These are phyloP conservation scores for Raddia guianensis DNA, from an alignment of 176 grass and related monocot genomes.

Conservation along the genomic window DNA sequence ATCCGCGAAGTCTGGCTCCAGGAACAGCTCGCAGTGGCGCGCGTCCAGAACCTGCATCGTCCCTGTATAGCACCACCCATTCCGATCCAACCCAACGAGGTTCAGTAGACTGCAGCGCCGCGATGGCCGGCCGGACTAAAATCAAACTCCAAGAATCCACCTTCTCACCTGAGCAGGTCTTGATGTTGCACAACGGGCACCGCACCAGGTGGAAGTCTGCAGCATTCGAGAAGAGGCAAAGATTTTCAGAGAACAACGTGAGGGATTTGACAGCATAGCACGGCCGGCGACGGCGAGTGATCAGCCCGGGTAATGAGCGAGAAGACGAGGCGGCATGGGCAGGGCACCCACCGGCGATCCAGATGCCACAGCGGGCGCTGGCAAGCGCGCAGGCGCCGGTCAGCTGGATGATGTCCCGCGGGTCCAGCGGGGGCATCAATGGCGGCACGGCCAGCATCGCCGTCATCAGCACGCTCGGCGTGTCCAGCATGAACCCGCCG, in stretches of 20 bases:
- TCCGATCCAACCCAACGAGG: slow-evolving; percentile 22
- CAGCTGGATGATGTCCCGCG: slow-evolving; percentile 42
- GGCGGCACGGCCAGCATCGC: slow-evolving; percentile 58
- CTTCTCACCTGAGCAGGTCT: slow-evolving; percentile 61
- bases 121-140: not conserved
- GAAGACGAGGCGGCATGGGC: not conserved
- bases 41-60: slow-evolving; percentile 85
- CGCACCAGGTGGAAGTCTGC: slow-evolving; percentile 83
- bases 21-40: slow-evolving; percentile 77
- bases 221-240: slow-evolving; percentile 22
- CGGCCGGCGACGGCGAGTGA: not conserved
- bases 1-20: slow-evolving; percentile 64
- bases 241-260: not conserved
- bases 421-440: slow-evolving; percentile 34
- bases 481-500: slow-evolving; percentile 73
- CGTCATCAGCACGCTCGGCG: slow-evolving; percentile 57
- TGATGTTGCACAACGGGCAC: slow-evolving; percentile 74
- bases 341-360: slow-evolving; percentile 71
- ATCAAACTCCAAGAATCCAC: not conserved
- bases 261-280: not conserved
- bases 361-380: slow-evolving; percentile 71
- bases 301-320: not conserved
- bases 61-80: slow-evolving; percentile 49
- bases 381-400: slow-evolving; percentile 59
- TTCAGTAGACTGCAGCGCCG: slow-evolving; percentile 27